These are phyloP conservation scores for Colletotrichum chlorophyti DNA, from an alignment of 2,329 filamentous ascomycete species.

Conservation along the genomic window DNA sequence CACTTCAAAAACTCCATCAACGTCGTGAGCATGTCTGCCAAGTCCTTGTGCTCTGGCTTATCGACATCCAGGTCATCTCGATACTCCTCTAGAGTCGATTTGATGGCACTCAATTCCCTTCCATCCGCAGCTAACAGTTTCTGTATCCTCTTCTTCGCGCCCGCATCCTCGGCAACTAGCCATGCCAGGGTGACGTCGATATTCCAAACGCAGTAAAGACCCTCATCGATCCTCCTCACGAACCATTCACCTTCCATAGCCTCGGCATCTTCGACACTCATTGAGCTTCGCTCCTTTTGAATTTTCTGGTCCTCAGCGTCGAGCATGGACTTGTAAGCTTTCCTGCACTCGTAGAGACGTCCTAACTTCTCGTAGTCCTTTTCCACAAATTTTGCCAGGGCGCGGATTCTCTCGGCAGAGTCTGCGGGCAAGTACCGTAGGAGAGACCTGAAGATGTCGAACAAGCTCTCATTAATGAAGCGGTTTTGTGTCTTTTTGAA, in stretches of 20 bases:
- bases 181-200: constrained; percentile 88
- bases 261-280: constrained; percentile 61
- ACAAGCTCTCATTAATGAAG: constrained; percentile 64
- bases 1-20: constrained; percentile 56
- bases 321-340: constrained; percentile 72
- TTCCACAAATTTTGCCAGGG: constrained; percentile 93
- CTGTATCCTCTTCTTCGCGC: constrained; percentile 70
- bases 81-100: constrained; percentile 70
- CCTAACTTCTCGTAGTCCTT: constrained; percentile 88
- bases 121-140: constrained; percentile 71
- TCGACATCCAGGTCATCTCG: constrained; percentile 59
- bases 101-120: constrained; percentile 69
- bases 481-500: constrained; percentile 75
- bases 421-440: constrained; percentile 80
- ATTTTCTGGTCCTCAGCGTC: constrained; percentile 69
- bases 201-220: constrained; percentile 82
- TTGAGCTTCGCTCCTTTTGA: constrained; percentile 43
- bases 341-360: constrained; percentile 74
- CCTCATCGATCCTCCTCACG: constrained; percentile 79
- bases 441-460: constrained; percentile 85
- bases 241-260: constrained; percentile 74
- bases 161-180: constrained; percentile 88
- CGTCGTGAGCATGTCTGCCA: constrained; percentile 61
- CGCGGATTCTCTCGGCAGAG: constrained; percentile 79
- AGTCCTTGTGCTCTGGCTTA: constrained; percentile 65